phyloP scores from a whole-genome alignment of 2,329 filamentous ascomycete genomes.

The Boeremia lycopersici region DNA sequence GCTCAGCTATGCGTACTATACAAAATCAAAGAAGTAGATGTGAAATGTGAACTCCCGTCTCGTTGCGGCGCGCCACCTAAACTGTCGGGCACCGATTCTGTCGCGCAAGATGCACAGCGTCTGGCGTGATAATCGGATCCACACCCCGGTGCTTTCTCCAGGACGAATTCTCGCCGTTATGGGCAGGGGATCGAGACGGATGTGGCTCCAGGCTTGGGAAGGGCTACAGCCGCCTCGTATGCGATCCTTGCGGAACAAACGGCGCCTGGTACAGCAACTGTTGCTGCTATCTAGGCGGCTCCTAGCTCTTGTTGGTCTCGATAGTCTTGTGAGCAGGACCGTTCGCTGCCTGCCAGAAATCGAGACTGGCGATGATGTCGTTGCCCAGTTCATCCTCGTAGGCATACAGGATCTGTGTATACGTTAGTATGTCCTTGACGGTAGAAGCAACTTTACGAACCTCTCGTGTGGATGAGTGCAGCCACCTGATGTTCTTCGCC shows the following conservation, averaged over 20 bases:
- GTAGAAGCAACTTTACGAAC: conserved; percentile 57
- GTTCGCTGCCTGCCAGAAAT: conserved; percentile 75
- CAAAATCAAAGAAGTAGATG: conserved; percentile 10
- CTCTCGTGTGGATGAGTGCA: conserved; percentile 96
- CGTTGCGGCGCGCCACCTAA: not conserved
- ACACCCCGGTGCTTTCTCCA: not conserved
- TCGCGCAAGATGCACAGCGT: not conserved
- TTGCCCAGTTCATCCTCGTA: conserved; percentile 95
- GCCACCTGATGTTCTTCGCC: conserved; percentile 94
- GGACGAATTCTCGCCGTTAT: not conserved
- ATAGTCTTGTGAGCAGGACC: conserved; percentile 35
- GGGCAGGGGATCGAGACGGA: not conserved
- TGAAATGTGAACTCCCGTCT: not conserved
- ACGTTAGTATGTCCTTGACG: not conserved
- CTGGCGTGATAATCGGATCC: not conserved
- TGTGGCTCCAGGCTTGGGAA: not conserved
- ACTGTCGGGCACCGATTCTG: not conserved
- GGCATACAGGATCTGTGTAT: conserved; percentile 86
- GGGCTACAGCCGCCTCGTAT: not conserved
- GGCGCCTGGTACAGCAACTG: not conserved
- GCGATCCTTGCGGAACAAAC: not conserved
- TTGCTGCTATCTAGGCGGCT: not conserved
- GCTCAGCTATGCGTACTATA: conserved; percentile 14
- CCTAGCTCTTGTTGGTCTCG: conserved; percentile 38
- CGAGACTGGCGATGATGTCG: conserved; percentile 90